Evolutionary conservation across 2,329 filamentous ascomycete genomes (phyloP), one percentile per base, ranked within the genome.

Genomic region (Sclerotinia subarctica): DNA sequence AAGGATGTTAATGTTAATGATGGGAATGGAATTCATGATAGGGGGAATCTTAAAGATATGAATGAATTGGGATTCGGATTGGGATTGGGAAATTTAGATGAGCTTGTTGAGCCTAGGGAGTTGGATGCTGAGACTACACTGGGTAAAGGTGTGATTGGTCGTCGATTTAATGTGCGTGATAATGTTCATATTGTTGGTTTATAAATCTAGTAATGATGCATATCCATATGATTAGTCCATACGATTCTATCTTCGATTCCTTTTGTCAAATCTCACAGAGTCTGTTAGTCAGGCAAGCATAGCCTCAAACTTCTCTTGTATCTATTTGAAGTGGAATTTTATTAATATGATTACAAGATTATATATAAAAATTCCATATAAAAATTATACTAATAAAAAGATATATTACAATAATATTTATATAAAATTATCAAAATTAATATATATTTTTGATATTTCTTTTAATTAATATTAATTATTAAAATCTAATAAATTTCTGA

Each of bases 241-340:
- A 7, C 99, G 95, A 94, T 97, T 96, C 79, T 98, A 99, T 76
- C 93, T 98, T 78, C 90, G 95, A 74, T 96, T 90, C 75, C 82
- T 97, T 68, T 88, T 97, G 80, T 85, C 88, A 69, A 90, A 89
- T 75, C 81, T 91, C 73, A 81, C 84, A 64, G 83, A 82, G 74
- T 81, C 79, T 60, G 81, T 77, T 19, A 79, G 82, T 19, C 76
- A 80, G 3, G 80, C 83, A 26, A 85, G 85, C 11, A 90, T 97
- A 73, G 84, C 88, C 19, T 87, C 87, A 0, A 82, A 86, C 49
- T 80, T 96, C 42, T 83, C 83, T 1, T 35, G 1, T 35, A 35
- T 35, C 10, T 35, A 6, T 35, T 35, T 1, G 10, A 35, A 35
- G 35, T 35, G 8, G 6, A 35, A 10, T 35, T 35, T 6, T 35